These are phyloP conservation scores for Heliosperma pusillum DNA, from an alignment of 148 eudicot genomes.

Conservation along the genomic window DNA sequence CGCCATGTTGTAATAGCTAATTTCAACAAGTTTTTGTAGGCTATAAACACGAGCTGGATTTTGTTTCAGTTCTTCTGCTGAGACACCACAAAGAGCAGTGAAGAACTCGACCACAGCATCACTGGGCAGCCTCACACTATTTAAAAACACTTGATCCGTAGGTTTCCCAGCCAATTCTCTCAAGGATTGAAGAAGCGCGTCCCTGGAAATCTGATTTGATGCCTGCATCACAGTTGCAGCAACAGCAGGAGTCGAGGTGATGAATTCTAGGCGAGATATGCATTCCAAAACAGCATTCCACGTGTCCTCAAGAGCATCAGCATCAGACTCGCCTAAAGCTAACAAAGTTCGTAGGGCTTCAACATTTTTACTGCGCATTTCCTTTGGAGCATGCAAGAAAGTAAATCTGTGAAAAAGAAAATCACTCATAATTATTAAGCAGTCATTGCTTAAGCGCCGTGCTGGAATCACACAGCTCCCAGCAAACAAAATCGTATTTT, in stretches of 20 bases:
- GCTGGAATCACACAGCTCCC: background rate
- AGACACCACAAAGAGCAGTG: slow-evolving; percentile 86
- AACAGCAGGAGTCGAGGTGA: slow-evolving; percentile 69
- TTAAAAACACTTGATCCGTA: slow-evolving; percentile 84
- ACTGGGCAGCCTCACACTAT: slow-evolving; percentile 85
- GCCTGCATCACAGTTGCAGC: slow-evolving; percentile 89
- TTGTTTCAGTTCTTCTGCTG: slow-evolving; percentile 92
- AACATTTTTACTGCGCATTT: slow-evolving; percentile 95
- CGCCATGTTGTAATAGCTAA: slow-evolving; percentile 98
- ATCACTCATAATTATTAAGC: slow-evolving; percentile 7
- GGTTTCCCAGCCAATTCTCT: slow-evolving; percentile 91
- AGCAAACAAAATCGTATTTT: background rate
- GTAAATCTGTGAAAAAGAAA: slow-evolving; percentile 56
- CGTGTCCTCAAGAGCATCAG: slow-evolving; percentile 84
- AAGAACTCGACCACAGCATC: slow-evolving; percentile 97
- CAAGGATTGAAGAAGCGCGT: slow-evolving; percentile 79
- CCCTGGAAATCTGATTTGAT: slow-evolving; percentile 92
- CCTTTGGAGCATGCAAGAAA: slow-evolving; percentile 97
- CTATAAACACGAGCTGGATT: slow-evolving; percentile 94
- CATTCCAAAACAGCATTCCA: slow-evolving; percentile 97
- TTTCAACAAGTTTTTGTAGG: slow-evolving; percentile 96
- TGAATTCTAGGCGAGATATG: slow-evolving; percentile 87
- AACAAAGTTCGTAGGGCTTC: slow-evolving; percentile 89
- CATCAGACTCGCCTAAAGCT: slow-evolving; percentile 68
- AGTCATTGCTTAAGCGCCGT: background rate